A percentile compares a stretch with the other conserved stretches of the same genome.
Conservation (phyloP, 805 yeast genomes). For the Cyberlindnera samutprakarnensis region DNA sequence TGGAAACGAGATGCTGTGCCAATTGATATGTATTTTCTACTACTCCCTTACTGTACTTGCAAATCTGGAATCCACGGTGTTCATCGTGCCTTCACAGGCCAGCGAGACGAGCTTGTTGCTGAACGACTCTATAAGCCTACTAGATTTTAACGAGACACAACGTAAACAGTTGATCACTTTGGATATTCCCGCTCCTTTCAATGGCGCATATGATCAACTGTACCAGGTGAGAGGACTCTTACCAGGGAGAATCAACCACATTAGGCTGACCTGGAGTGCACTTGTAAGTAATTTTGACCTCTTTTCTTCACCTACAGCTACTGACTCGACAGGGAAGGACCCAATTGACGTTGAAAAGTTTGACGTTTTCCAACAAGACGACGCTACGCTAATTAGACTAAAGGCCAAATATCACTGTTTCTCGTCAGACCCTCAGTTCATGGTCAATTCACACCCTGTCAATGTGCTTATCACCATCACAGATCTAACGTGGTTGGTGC, state of each 20-base stretch:
- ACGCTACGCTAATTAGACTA: constrained; percentile 3
- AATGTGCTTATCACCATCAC: too few species aligned
- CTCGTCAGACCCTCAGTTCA: too few species aligned
- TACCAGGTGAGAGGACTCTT: constrained; percentile 4
- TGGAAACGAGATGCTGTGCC: too few species aligned
- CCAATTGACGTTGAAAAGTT: constrained; percentile 12
- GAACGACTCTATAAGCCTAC: too few species aligned
- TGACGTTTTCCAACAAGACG: constrained; percentile 7
- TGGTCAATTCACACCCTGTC: too few species aligned
- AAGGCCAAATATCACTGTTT: constrained; percentile 10
- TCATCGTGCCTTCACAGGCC: neutral
- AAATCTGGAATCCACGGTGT: neutral
- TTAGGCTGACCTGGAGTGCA: constrained; percentile 19
- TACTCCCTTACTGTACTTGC: too few species aligned
- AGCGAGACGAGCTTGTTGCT: neutral
- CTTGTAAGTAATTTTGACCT: constrained; percentile 4
- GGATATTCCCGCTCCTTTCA: too few species aligned
- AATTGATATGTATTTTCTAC: too few species aligned
- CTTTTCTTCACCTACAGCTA: neutral
- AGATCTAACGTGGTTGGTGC: too few species aligned
- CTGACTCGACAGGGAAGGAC: constrained; percentile 5
- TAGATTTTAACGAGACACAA: too few species aligned
- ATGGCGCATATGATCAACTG: neutral
- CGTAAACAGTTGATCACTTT: too few species aligned
- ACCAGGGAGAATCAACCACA: constrained; percentile 7